Conservation (phyloP, 2,329 filamentous ascomycete species). For the Fusarium nurragi region DNA sequence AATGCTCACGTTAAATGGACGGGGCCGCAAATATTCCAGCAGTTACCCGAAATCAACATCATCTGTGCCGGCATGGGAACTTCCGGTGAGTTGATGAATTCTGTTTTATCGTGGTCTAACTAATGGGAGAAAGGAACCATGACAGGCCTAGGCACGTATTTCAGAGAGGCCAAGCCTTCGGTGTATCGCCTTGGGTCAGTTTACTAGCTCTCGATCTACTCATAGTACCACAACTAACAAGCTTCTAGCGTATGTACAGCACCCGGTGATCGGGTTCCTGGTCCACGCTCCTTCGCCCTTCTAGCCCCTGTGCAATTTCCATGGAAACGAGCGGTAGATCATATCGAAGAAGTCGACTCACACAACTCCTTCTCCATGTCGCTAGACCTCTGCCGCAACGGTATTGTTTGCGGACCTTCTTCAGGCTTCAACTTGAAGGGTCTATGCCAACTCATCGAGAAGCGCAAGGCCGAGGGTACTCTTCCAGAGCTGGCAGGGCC, state of each 20-base stretch:
- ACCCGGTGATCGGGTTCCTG: constrained; percentile 65
- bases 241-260: constrained; percentile 65
- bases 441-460: constrained; percentile 60
- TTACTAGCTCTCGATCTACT: rapidly evolving
- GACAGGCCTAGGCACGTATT: constrained; percentile 60
- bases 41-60: constrained; percentile 65
- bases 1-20: constrained; percentile 67
- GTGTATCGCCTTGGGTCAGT: constrained; percentile 51
- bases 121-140: constrained; percentile 49
- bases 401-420: constrained; percentile 68
- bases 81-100: constrained; percentile 53
- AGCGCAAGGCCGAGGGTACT: constrained; percentile 56
- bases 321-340: constrained; percentile 65
- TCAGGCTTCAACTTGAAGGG: constrained; percentile 68
- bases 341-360: constrained; percentile 65
- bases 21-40: constrained; percentile 65
- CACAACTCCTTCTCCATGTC: constrained; percentile 63
- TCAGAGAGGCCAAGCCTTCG: constrained; percentile 60
- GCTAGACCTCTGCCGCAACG: constrained; percentile 63
- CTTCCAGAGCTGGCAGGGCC: constrained; percentile 55
- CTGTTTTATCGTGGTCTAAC: constrained; percentile 10
- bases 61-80: constrained; percentile 68
- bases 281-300: constrained; percentile 63
- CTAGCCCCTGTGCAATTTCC: constrained; percentile 64
- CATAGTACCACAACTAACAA: not conserved